A percentile compares a stretch with the other conserved stretches of the same genome.
Evolutionary conservation across 2,329 filamentous ascomycete genomes (phyloP).

Genomic region (Leptographium procerum): DNA sequence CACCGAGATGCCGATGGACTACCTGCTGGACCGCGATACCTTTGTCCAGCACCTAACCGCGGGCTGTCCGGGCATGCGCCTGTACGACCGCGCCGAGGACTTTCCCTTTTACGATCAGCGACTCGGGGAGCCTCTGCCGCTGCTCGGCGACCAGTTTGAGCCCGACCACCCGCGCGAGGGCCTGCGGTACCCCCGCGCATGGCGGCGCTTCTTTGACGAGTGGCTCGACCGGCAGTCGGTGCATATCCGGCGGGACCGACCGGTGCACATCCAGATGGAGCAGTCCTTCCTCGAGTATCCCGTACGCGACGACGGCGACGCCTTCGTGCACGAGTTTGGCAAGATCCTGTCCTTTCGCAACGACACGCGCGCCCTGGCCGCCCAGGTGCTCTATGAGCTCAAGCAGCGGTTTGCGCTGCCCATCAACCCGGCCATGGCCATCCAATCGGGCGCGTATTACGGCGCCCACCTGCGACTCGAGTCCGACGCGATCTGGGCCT

Average conservation of each 20-base stretch:
- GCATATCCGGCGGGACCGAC: background rate
- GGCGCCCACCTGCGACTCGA: constrained; percentile 22
- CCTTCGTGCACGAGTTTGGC: constrained; percentile 22
- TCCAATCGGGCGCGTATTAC: constrained; percentile 17
- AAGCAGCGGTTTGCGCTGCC: constrained; percentile 12
- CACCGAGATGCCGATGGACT: constrained; percentile 18
- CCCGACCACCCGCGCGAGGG: constrained; percentile 17
- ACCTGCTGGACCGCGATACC: constrained; percentile 18
- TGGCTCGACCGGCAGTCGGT: constrained; percentile 16
- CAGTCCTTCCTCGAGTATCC: constrained; percentile 27
- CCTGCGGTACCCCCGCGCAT: constrained; percentile 14
- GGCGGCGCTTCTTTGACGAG: constrained; percentile 18
- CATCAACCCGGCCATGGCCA: constrained; percentile 16
- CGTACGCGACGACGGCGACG: constrained; percentile 21
- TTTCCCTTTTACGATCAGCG: constrained; percentile 17
- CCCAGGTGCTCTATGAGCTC: constrained; percentile 16
- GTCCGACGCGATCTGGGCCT: constrained; percentile 19
- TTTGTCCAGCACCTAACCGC: constrained; percentile 16
- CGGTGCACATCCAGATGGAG: constrained; percentile 18
- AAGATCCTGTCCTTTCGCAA: constrained; percentile 22
- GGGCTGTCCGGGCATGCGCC: constrained; percentile 18
- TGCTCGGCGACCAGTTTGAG: constrained; percentile 21
- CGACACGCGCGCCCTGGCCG: constrained; percentile 19
- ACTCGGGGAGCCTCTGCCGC: constrained; percentile 9
- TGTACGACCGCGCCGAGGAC: constrained; percentile 19